A percentile compares a stretch with the other conserved stretches of the same genome.
Evolutionary conservation across 306 rosid genomes (phyloP).

Genomic region (Coriaria nepalensis): DNA sequence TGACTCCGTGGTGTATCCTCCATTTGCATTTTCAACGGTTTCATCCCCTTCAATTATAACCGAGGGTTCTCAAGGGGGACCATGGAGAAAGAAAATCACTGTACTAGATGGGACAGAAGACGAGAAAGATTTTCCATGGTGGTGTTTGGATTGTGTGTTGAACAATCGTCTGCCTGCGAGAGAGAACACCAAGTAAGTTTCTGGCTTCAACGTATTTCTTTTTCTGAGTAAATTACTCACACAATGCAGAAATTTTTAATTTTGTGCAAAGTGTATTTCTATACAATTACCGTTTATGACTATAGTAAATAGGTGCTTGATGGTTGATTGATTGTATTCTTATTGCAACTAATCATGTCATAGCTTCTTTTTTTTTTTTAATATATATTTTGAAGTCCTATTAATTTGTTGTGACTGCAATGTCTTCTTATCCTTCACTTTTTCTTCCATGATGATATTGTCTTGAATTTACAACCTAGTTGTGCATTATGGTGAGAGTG

Average conservation of each 20-base stretch:
- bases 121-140: conserved; percentile 91
- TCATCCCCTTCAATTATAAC: conserved; percentile 88
- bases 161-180: conserved; percentile 79
- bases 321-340: neutral
- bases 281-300: neutral
- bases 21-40: conserved; percentile 72
- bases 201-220: conserved; percentile 11
- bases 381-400: no score
- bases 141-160: conserved; percentile 89
- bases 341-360: neutral
- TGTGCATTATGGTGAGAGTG: neutral
- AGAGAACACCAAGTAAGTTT: conserved; percentile 83
- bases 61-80: conserved; percentile 93
- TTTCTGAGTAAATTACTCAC: conserved; percentile 6
- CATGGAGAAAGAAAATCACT: conserved; percentile 88
- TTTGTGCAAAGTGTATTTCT: neutral
- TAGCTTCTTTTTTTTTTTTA: no score
- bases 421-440: neutral
- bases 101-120: conserved; percentile 89
- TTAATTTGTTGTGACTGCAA: conserved; percentile 1
- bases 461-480: neutral
- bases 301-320: neutral
- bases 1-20: conserved; percentile 81
- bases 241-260: neutral
- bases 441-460: neutral